Evolutionary conservation across 1,139 yeast species (phyloP).

Genomic region (Candida sojae): DNA sequence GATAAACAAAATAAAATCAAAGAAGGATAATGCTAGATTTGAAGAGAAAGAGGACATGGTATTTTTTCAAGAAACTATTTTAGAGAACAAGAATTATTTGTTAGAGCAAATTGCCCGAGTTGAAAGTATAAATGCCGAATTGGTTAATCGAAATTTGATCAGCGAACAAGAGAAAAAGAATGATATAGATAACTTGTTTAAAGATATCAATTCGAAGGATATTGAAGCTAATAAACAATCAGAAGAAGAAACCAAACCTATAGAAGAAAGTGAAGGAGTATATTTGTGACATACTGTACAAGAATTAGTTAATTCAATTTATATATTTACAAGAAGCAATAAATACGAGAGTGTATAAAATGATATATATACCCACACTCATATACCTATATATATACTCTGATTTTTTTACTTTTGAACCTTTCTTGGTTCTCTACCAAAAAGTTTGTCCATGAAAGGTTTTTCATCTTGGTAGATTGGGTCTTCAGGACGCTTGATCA

Average conservation of each 20-base stretch:
- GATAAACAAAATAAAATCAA: slow-evolving; percentile 17
- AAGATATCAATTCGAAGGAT: slow-evolving; percentile 8
- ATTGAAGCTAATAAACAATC: slow-evolving; percentile 5
- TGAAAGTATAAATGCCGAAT: slow-evolving; percentile 24
- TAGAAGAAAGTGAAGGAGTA: slow-evolving; percentile 13
- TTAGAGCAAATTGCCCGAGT: slow-evolving; percentile 28
- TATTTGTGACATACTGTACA: slow-evolving; percentile 10
- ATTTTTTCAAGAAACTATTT: slow-evolving; percentile 31
- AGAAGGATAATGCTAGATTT: slow-evolving; percentile 6
- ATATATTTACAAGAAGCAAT: slow-evolving; percentile 9
- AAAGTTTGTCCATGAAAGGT: slow-evolving; percentile 44
- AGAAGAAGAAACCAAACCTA: background rate
- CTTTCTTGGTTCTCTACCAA: slow-evolving; percentile 29
- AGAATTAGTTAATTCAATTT: background rate
- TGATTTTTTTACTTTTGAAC: slow-evolving; percentile 12
- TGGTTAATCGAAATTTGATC: slow-evolving; percentile 27
- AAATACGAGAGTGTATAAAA: background rate
- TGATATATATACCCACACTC: slow-evolving; percentile 7
- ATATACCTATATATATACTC: background rate
- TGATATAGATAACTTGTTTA: slow-evolving; percentile 11
- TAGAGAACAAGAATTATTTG: slow-evolving; percentile 36
- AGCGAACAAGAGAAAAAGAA: slow-evolving; percentile 9
- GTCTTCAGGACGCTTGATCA: slow-evolving; percentile 74
- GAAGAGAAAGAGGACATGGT: slow-evolving; percentile 23
- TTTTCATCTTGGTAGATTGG: slow-evolving; percentile 44